Conservation (phyloP, 1,284 basidiomycete species). For the Phylloboletellus chloephorus region DNA sequence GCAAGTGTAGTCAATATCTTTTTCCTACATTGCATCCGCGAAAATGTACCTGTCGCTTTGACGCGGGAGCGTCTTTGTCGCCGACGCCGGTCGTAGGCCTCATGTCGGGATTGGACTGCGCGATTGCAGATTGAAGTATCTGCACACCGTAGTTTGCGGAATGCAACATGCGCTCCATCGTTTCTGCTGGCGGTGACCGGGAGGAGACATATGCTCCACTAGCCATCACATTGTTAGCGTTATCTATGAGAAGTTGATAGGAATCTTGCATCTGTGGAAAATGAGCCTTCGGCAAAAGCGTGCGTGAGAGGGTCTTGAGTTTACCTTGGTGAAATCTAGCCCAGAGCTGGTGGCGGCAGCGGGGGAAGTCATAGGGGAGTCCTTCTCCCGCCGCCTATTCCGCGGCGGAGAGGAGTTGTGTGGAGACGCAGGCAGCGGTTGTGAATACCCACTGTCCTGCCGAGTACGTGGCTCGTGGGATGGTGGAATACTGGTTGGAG, state of each 20-base stretch:
- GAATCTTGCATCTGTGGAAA: conserved; percentile 40
- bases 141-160: conserved; percentile 50
- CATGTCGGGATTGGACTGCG: conserved; percentile 29
- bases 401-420: conserved; percentile 29
- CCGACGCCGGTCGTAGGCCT: conserved; percentile 17
- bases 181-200: conserved; percentile 33
- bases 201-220: conserved; percentile 26
- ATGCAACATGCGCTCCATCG: conserved; percentile 43
- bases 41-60: conserved; percentile 43
- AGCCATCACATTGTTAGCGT: conserved; percentile 30
- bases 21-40: conserved; percentile 17
- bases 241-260: conserved; percentile 42
- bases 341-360: conserved; percentile 18
- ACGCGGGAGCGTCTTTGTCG: conserved; percentile 31
- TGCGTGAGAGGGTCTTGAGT: conserved; percentile 4
- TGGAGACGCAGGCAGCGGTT: conserved; percentile 27
- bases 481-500: conserved; percentile 18
- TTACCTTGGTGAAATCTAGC: conserved; percentile 53
- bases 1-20: conserved; percentile 15
- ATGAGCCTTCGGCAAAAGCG: conserved; percentile 16
- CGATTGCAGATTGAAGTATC: conserved; percentile 40
- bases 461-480: conserved; percentile 30
- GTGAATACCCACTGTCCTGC: conserved; percentile 30
- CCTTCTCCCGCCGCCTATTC: conserved; percentile 34
- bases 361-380: conserved; percentile 27